These are phyloP conservation scores for Paraleonurus japonicus DNA, from an alignment of 257 asterid genomes.

Conservation along the genomic window DNA sequence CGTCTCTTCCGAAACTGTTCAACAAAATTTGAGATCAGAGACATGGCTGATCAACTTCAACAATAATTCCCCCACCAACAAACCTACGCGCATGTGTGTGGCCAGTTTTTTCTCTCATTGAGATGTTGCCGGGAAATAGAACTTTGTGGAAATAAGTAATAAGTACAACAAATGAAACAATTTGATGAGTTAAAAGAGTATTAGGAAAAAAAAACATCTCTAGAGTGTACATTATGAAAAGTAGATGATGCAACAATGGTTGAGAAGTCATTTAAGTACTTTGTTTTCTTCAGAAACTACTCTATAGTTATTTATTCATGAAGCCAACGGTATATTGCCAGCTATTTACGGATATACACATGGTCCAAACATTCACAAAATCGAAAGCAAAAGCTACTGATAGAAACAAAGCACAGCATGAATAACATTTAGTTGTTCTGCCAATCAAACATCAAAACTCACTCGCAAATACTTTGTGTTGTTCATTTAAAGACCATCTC, in stretches of 20 bases:
- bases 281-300: not conserved
- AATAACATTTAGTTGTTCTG: not conserved
- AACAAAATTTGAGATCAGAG: slow-evolving; percentile 21
- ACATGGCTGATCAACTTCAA: not conserved
- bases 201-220: not conserved
- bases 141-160: not conserved
- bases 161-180: not conserved
- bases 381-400: not conserved
- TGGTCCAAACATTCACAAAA: not conserved
- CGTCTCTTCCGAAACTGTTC: slow-evolving; percentile 82
- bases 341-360: not conserved
- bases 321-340: not conserved
- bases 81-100: not conserved
- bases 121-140: not conserved
- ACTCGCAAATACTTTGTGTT: not conserved
- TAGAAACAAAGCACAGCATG: not conserved
- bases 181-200: not conserved
- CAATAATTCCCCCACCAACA: not conserved
- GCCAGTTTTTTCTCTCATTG: not conserved
- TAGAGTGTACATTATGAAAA: not conserved
- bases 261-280: not conserved
- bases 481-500: too few relatives aligned
- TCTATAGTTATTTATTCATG: not conserved
- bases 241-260: not conserved
- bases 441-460: not conserved